Base-by-base conservation (phyloP, 1,284 basidiomycete species). In the Cutaneotrichosporon cavernicola region DNA sequence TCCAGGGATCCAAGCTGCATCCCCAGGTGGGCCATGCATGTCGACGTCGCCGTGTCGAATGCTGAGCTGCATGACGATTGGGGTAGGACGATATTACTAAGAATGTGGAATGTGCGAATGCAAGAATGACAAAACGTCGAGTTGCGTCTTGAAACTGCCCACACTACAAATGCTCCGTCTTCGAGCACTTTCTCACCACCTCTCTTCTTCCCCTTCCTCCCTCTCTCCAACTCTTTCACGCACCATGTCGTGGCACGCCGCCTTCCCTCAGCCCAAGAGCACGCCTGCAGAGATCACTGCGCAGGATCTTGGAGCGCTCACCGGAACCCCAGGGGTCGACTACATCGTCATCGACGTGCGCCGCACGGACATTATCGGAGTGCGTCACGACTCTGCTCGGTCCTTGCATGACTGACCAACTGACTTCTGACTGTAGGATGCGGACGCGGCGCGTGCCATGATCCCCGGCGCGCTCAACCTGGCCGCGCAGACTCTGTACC, bases 401-500 rank as follows among this genome's bases (percentile, higher is more conserved):
- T 38, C 53, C n/a, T 18, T 0, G 32, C 11, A 4, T 21, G 14
- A 16, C n/a, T 26, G 18, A 14, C 5, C 8, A 43, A 38, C 53
- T 61, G 59, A 49, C 38, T 6, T 10, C 59, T 61, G 59, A 49
- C 38, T 6, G 10, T 57, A 72, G 69, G 69, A 69, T 36, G 64
- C 65, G 16, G 57, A 60, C 7, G 63, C 70, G 2, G 40, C 58
- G 22, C 56, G 61, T 31, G 61, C 61, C n/a, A 59, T 73, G 34
- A 67, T 70, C 40, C 71, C 72, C 40, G 63, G 61, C 13, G 75
- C 76, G 4, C 65, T 77, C 65, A 76, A 76, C 60, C 69, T 76
- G 31, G 71, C 76, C 6, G 73, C 75, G 18, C 76, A 74, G 50
- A 72, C 73, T 5, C 73, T 76, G 58, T 69, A 69, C 38, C 71